Conservation (phyloP, 1,139 yeast genomes). For the Starmera stellimalicola region DNA sequence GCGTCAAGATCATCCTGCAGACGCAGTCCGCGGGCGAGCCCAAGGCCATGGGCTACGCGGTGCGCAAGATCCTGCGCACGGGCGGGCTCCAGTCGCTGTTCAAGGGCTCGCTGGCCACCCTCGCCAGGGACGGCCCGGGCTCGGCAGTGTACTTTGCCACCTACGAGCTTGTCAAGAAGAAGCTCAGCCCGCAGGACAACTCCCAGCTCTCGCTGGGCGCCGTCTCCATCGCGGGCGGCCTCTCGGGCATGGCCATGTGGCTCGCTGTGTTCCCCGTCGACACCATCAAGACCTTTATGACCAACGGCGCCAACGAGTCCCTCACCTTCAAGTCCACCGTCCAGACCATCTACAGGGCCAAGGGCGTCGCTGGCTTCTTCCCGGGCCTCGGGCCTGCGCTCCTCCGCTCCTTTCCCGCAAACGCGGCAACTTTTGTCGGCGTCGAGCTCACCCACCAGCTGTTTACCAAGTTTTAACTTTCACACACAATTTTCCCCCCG, state of each 20-base stretch:
- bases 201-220: constrained; percentile 62
- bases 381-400: constrained; percentile 97
- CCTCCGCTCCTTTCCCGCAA: constrained; percentile 93
- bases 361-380: constrained; percentile 89
- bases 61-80: constrained; percentile 59
- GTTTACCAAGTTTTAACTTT: too few species aligned
- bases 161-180: constrained; percentile 70
- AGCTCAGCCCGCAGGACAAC: constrained; percentile 35
- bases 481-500: too few species aligned
- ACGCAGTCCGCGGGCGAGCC: constrained; percentile 48
- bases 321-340: constrained; percentile 62
- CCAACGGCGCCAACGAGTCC: constrained; percentile 51
- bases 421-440: constrained; percentile 95
- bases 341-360: constrained; percentile 49
- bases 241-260: constrained; percentile 98
- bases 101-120: constrained; percentile 85
- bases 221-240: constrained; percentile 85
- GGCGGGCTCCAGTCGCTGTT: constrained; percentile 84
- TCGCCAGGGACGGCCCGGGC: constrained; percentile 97
- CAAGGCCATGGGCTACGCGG: constrained; percentile 30
- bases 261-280: constrained; percentile 91
- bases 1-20: constrained; percentile 91
- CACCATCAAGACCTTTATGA: constrained; percentile 84
- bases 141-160: constrained; percentile 96
- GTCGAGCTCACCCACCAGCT: constrained; percentile 80